These are phyloP conservation scores for Tilletia walkeri DNA, from an alignment of 1,284 basidiomycete genomes.

Conservation along the genomic window DNA sequence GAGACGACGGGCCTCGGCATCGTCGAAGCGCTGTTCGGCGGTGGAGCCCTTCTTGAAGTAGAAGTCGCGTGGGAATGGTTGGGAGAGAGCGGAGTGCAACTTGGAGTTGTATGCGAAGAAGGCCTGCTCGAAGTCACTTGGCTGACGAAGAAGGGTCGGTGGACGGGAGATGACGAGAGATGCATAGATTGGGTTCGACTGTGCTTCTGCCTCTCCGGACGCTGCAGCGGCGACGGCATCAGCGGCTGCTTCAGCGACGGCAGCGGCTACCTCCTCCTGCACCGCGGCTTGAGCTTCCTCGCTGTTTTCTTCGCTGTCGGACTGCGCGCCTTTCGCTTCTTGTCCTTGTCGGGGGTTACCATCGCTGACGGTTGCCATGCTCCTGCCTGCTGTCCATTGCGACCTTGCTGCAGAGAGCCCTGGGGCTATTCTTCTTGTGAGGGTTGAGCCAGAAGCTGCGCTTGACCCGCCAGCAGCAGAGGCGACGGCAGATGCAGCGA, in stretches of 20 bases:
- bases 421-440: neutral
- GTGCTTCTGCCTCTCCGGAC: neutral
- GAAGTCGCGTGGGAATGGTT: slow-evolving; percentile 83
- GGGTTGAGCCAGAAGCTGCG: neutral
- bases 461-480: no score
- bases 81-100: slow-evolving; percentile 78
- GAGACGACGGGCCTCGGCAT: slow-evolving; percentile 57
- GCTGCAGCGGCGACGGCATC: slow-evolving; percentile 9
- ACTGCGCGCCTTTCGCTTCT: neutral
- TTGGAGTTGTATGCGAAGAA: slow-evolving; percentile 83
- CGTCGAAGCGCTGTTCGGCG: slow-evolving; percentile 76
- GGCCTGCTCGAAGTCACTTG: slow-evolving; percentile 74
- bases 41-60: slow-evolving; percentile 93
- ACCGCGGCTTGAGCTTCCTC: neutral
- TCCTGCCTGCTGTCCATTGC: slow-evolving; percentile 1
- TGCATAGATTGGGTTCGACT: slow-evolving; percentile 48
- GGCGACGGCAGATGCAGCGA: no score
- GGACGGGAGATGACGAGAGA: slow-evolving; percentile 76
- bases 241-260: neutral
- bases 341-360: neutral
- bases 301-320: neutral
- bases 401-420: neutral
- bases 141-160: slow-evolving; percentile 75
- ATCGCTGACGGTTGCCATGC: slow-evolving; percentile 3
- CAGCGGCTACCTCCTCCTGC: slow-evolving; percentile 4